Percentiles rank a stretch among this genome's conserved stretches.
phyloP scores from a whole-genome alignment of 768 basidiomycete genomes.

The Amanita inopinata region DNA sequence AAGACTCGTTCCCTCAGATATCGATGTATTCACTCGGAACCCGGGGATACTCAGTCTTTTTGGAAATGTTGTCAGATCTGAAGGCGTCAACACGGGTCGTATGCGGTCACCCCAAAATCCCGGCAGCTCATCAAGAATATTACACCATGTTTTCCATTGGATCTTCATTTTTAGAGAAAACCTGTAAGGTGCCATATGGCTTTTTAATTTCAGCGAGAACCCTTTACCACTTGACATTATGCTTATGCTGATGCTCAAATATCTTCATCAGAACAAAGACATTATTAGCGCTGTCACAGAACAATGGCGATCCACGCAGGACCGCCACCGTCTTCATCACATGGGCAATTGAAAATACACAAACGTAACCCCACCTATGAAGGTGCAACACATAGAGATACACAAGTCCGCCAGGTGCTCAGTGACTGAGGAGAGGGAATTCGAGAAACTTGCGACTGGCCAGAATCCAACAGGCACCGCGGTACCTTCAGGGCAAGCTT shows the following conservation, averaged over 20 bases:
- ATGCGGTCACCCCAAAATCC: not conserved
- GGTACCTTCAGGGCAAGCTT: conserved; percentile 8
- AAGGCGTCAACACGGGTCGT: not conserved
- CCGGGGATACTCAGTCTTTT: not conserved
- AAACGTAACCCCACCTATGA: too few relatives aligned
- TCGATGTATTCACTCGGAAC: not conserved
- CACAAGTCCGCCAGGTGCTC: too few relatives aligned
- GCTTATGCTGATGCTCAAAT: not conserved
- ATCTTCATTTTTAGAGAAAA: not conserved
- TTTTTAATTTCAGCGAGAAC: conserved; percentile 7
- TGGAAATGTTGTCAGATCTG: conserved; percentile 2
- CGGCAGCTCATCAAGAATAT: not conserved
- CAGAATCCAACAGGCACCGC: conserved; percentile 3
- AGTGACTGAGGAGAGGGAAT: conserved; percentile 3
- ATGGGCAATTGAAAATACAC: too few relatives aligned
- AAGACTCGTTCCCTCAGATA: conserved; percentile 2
- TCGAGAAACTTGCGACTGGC: not conserved
- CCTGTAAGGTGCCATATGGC: conserved; percentile 6
- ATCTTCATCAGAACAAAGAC: conserved; percentile 6
- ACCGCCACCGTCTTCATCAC: too few relatives aligned
- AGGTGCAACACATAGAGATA: too few relatives aligned
- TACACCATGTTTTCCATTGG: not conserved
- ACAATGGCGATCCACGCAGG: not conserved
- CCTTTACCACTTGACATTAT: conserved; percentile 5
- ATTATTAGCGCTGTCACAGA: not conserved